These are phyloP conservation scores for Leccinum subgranulosum DNA, from an alignment of 768 basidiomycete species.

Conservation along the genomic window DNA sequence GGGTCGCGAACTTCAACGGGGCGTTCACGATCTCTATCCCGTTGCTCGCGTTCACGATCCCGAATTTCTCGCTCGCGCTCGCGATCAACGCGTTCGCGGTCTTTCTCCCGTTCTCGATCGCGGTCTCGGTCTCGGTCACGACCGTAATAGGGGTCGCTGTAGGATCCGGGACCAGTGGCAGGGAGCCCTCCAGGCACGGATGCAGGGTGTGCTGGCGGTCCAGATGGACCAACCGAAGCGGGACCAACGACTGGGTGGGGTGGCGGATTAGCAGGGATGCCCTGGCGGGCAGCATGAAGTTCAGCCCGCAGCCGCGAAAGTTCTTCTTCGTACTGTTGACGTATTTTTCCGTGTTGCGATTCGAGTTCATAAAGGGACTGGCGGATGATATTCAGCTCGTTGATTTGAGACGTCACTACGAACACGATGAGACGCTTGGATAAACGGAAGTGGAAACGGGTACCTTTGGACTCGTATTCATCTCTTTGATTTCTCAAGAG, in stretches of 20 bases:
- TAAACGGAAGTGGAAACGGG: not conserved
- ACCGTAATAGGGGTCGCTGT: slow-evolving; percentile 37
- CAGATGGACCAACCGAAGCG: slow-evolving; percentile 33
- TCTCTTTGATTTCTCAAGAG: slow-evolving; percentile 74
- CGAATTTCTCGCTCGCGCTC: slow-evolving; percentile 39
- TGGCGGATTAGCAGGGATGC: slow-evolving; percentile 33
- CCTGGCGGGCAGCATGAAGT: slow-evolving; percentile 51
- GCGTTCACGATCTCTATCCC: slow-evolving; percentile 47
- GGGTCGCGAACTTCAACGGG: slow-evolving; percentile 50
- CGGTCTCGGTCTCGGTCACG: slow-evolving; percentile 38
- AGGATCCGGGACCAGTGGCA: slow-evolving; percentile 30
- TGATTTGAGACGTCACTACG: slow-evolving; percentile 76
- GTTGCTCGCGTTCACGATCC: slow-evolving; percentile 34
- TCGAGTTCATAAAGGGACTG: slow-evolving; percentile 92
- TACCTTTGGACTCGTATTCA: slow-evolving; percentile 88
- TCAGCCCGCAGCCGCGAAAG: slow-evolving; percentile 68
- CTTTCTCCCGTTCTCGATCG: slow-evolving; percentile 41
- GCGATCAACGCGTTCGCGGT: slow-evolving; percentile 37
- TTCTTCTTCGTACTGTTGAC: slow-evolving; percentile 86
- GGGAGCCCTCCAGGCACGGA: slow-evolving; percentile 30
- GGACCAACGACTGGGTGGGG: slow-evolving; percentile 35
- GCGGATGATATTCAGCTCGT: slow-evolving; percentile 86
- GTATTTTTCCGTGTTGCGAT: slow-evolving; percentile 78
- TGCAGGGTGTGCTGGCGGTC: slow-evolving; percentile 31
- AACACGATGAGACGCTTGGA: slow-evolving; percentile 8